These are phyloP conservation scores for Fusarium tjaetaba DNA, from an alignment of 2,329 filamentous ascomycete species.

Conservation along the genomic window DNA sequence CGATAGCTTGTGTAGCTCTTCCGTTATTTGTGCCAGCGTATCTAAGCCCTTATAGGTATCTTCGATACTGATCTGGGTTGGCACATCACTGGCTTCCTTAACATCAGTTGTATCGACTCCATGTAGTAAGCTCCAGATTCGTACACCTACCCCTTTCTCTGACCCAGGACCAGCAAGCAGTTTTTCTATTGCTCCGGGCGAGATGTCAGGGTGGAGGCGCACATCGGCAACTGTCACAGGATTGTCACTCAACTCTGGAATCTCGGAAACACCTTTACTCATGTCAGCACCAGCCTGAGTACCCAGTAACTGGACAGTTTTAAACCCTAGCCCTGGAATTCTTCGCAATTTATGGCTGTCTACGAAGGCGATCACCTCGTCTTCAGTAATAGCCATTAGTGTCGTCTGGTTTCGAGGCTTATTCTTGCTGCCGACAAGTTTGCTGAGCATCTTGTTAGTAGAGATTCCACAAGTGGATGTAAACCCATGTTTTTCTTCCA, in stretches of 20 bases:
- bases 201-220: constrained; percentile 70
- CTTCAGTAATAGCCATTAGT: constrained; percentile 72
- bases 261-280: constrained; percentile 45
- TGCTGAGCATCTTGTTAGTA: constrained; percentile 86
- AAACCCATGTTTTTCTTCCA: constrained; percentile 83
- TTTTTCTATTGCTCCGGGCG: constrained; percentile 70
- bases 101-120: constrained; percentile 83
- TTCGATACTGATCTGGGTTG: constrained; percentile 92
- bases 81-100: constrained; percentile 74
- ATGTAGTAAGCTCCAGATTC: constrained; percentile 82
- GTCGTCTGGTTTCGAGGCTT: constrained; percentile 92
- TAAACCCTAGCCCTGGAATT: constrained; percentile 87
- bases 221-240: constrained; percentile 73
- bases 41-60: constrained; percentile 85
- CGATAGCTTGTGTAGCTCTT: constrained; percentile 75
- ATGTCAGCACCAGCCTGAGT: constrained; percentile 60
- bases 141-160: constrained; percentile 75
- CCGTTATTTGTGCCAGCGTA: constrained; percentile 68
- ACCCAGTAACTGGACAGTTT: constrained; percentile 61
- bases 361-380: constrained; percentile 73
- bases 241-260: constrained; percentile 48
- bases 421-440: constrained; percentile 83
- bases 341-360: constrained; percentile 80
- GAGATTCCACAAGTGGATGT: constrained; percentile 89
- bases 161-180: constrained; percentile 76